Base-by-base conservation (phyloP, 345 rosid species). In the Ceriops zippeliana region DNA sequence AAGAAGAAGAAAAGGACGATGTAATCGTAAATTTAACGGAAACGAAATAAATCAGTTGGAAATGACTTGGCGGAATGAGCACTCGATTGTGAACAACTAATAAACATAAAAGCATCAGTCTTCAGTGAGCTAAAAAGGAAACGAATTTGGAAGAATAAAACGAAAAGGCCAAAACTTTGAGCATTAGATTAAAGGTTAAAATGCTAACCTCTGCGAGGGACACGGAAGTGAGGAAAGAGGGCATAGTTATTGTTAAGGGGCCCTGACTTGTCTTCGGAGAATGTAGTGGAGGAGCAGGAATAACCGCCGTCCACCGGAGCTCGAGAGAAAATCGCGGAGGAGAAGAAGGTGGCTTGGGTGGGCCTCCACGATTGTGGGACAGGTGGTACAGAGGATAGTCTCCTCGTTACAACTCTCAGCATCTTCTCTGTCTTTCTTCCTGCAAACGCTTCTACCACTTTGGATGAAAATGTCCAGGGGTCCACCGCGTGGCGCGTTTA, bases 341-440 rank as follows among this genome's bases (percentile, higher is more conserved):
- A 49, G 37, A 73, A 46, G 10, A 68, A 32, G 26, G 76, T 65
- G 58, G 70, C 71, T 52, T 73, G 83, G 30, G 20, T 30, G 52
- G 83, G 70, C 79, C 79, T 73, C 84, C 82, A 76, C 38, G 80
- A 22, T 22, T 22, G 24, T 22, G 24, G 24, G 24, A 22, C 24
- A 22, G 24, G 24, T 22, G 24, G 24, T 22, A 22, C 24, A 22
- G 24, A 67, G 38, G 81, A 74, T 42, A 86, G 75, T 80, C 86
- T 82, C 78, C 83, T 79, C 60, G 73, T 75, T 20, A 84, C 83
- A 5, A 74, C 83, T 59, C 88, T 68, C 76, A 84, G 70, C 90
- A 86, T 86, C 63, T 76, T 76, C 49, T 34, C 7, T 58, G 6
- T 24, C 26, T 68, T 17, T 37, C 66, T 60, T 16, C 8, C 35